Conservation (phyloP, 306 rosid genomes). For the Boehmeria nivea region DNA sequence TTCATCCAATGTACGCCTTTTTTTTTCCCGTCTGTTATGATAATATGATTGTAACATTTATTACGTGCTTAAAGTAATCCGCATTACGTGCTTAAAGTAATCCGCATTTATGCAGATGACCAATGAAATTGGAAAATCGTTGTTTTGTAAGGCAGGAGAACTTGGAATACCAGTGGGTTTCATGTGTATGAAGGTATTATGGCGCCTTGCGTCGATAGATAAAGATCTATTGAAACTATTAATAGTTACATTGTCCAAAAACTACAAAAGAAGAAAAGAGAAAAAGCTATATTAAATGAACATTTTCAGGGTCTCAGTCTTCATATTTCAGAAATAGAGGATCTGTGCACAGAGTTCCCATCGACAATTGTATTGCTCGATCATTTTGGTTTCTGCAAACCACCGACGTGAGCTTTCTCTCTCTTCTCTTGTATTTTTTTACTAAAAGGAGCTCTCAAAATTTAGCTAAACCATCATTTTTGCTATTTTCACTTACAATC, state of each 20-base stretch:
- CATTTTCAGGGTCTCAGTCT: conserved; percentile 60
- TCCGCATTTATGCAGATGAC: conserved; percentile 64
- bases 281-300: not conserved
- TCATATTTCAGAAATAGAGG: conserved; percentile 79
- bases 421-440: not conserved
- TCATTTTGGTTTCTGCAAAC: conserved; percentile 85
- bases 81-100: no score
- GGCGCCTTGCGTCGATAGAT: not conserved
- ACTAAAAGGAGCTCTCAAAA: not conserved
- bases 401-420: conserved; percentile 51
- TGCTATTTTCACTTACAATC: not conserved
- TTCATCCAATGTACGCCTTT: not conserved
- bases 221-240: not conserved
- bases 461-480: not conserved
- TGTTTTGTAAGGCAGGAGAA: conserved; percentile 75
- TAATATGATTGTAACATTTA: conserved; percentile 1
- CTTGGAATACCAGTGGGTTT: conserved; percentile 77
- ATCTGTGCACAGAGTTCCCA: conserved; percentile 75
- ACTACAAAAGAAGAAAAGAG: not conserved
- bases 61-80: no score
- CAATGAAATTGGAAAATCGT: conserved; percentile 66
- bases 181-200: conserved; percentile 79
- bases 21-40: not conserved
- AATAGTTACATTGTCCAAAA: not conserved
- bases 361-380: conserved; percentile 72